Evolutionary conservation across 2,329 filamentous ascomycete species (phyloP).

Genomic region (Tolypocladium guangdongense): DNA sequence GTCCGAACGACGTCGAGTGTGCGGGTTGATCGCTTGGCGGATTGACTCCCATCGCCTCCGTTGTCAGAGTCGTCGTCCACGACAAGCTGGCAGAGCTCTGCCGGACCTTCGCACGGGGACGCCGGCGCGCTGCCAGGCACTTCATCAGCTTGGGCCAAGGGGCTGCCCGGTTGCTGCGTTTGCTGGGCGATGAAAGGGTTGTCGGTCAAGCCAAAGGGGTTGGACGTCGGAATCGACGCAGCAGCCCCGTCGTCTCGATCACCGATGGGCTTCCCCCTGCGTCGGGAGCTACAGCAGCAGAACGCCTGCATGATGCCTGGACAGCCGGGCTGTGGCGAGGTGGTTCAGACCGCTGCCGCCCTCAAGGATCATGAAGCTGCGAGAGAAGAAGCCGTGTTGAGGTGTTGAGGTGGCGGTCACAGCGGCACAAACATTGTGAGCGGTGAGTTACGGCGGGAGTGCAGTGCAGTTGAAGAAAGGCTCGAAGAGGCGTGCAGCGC

Average conservation of each 20-base stretch:
- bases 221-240: not conserved
- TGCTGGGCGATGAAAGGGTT: not conserved
- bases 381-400: not conserved
- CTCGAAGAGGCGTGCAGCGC: not conserved
- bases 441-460: not conserved
- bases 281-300: conserved; percentile 13
- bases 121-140: not conserved
- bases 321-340: not conserved
- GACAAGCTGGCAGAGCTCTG: conserved; percentile 21
- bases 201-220: not conserved
- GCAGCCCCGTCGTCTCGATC: not conserved
- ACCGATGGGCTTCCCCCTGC: not conserved
- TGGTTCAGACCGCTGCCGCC: not conserved
- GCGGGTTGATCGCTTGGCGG: conserved; percentile 22
- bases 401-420: not conserved
- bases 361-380: not conserved
- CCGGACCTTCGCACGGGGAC: conserved; percentile 7
- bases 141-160: not conserved
- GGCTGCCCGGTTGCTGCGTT: not conserved
- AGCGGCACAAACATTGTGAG: not conserved
- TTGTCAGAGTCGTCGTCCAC: conserved; percentile 29
- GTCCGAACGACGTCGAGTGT: conserved; percentile 34
- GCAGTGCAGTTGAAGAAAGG: not conserved
- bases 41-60: conserved; percentile 18
- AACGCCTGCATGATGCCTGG: conserved; percentile 7